phyloP scores from a whole-genome alignment of 306 rosid species.

The Gastrolobium villosum region DNA sequence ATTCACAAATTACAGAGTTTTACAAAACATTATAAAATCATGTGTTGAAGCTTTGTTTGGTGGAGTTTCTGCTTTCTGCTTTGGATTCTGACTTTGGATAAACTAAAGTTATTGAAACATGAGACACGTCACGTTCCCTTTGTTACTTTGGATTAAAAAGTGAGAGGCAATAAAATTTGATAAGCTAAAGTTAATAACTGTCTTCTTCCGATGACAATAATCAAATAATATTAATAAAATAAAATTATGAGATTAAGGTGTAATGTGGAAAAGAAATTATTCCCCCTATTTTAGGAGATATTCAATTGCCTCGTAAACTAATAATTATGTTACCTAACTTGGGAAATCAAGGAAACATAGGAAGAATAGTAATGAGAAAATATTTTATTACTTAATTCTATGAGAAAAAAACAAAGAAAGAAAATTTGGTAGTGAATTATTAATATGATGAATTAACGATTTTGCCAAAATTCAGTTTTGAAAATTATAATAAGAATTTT shows the following conservation, averaged over 20 bases:
- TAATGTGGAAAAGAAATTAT: neutral
- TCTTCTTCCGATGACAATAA: too few species aligned
- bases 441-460: neutral
- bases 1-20: neutral
- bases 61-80: slow-evolving; percentile 44
- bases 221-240: too few species aligned
- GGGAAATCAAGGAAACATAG: neutral
- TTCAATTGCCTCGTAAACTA: neutral
- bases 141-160: neutral
- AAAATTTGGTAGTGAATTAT: neutral
- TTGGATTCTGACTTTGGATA: slow-evolving; percentile 47
- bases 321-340: neutral
- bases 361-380: neutral
- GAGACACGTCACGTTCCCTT: slow-evolving; percentile 12
- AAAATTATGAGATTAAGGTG: neutral
- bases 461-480: neutral
- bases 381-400: neutral
- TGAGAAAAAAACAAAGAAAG: neutral
- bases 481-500: neutral
- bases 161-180: neutral
- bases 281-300: neutral
- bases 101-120: slow-evolving; percentile 22
- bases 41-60: slow-evolving; percentile 10
- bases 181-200: too few species aligned
- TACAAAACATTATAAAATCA: neutral